phyloP scores from a whole-genome alignment of 441 rosid species.

The Oxalis stricta region DNA sequence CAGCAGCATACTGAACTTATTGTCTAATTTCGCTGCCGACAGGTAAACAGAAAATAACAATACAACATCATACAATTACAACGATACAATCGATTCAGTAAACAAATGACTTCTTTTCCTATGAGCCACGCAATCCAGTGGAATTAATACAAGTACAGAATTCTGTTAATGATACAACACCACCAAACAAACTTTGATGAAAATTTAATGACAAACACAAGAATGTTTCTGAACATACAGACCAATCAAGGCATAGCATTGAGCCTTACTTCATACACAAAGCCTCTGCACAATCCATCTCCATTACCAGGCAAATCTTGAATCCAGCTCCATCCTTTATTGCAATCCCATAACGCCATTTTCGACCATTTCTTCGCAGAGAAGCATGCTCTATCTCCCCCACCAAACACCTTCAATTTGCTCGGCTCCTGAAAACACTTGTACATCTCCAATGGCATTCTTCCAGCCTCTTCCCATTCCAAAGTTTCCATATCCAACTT shows the following conservation, averaged over 20 bases:
- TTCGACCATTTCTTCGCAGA: conserved; percentile 61
- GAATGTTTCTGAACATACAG: conserved; percentile 5
- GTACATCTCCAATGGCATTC: conserved; percentile 80
- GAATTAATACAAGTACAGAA: no score
- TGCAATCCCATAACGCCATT: conserved; percentile 67
- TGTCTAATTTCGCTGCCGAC: no score
- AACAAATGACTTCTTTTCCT: no score
- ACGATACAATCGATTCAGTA: not conserved
- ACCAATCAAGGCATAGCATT: conserved; percentile 33
- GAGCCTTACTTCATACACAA: conserved; percentile 50
- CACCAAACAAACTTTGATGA: not conserved
- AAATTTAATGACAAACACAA: not conserved
- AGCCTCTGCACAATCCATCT: conserved; percentile 68
- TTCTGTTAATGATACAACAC: not conserved
- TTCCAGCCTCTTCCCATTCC: conserved; percentile 85
- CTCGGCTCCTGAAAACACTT: conserved; percentile 54
- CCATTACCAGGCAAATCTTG: conserved; percentile 48
- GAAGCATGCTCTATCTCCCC: conserved; percentile 69
- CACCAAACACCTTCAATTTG: conserved; percentile 86
- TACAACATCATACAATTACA: no score
- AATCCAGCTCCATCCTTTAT: conserved; percentile 67
- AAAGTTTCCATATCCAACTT: conserved; percentile 59
- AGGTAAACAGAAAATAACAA: no score
- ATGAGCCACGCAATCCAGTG: not conserved
- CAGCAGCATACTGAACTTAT: no score